A percentile compares a stretch with the other conserved stretches of the same genome.
Evolutionary conservation across 164 flowering plant genomes (phyloP).

Genomic region (Stephania yunnanensis): DNA sequence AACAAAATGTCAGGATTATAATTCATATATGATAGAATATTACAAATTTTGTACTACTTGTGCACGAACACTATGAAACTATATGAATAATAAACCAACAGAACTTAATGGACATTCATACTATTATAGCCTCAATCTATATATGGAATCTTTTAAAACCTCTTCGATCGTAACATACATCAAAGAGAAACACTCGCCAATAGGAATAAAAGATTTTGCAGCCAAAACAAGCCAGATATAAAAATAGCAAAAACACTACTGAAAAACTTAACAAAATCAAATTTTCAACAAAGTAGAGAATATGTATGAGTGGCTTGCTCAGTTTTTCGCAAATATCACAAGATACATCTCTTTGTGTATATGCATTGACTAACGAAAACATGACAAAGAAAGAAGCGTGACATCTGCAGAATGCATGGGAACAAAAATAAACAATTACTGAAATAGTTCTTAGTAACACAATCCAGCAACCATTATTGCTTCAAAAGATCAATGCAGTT

Average conservation of each 20-base stretch:
- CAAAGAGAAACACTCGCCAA: not conserved
- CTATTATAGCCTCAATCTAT: not conserved
- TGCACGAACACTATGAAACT: no score
- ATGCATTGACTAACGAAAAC: not conserved
- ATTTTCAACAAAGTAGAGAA: not conserved
- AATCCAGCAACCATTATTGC: not conserved
- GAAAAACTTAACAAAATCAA: not conserved
- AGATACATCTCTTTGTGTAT: not conserved
- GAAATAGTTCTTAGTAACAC: not conserved
- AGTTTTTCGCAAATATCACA: not conserved
- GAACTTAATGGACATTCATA: not conserved
- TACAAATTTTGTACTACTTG: no score
- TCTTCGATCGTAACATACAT: not conserved
- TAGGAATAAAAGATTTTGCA: not conserved
- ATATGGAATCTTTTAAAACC: not conserved
- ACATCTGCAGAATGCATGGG: not conserved
- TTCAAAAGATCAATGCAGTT: not conserved
- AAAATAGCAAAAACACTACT: not conserved
- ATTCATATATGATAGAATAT: not conserved
- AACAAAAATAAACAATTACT: not conserved
- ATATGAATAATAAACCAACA: not conserved
- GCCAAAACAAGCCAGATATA: not conserved
- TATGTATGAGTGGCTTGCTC: not conserved
- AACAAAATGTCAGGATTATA: not conserved
- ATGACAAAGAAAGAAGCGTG: not conserved